Evolutionary conservation across 371 early-diverging fungal genomes (phyloP).

Genomic region (Circinella umbellata): DNA sequence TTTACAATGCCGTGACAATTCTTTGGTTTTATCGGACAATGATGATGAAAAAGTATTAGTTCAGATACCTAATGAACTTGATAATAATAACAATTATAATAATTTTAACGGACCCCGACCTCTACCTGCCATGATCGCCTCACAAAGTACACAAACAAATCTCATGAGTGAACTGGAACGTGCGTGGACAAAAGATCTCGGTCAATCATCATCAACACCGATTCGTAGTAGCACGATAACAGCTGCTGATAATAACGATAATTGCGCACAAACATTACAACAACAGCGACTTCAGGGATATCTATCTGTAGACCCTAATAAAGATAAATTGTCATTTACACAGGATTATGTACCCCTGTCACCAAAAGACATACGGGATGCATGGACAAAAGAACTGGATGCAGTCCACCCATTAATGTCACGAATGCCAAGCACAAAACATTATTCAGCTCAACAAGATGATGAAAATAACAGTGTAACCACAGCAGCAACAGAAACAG

Average conservation of each 20-base stretch:
- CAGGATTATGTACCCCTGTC: not conserved
- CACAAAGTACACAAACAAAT: slow-evolving; percentile 7
- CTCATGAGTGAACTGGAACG: slow-evolving; percentile 12
- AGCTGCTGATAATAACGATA: not conserved
- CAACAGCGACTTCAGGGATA: not conserved
- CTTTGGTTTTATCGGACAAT: not conserved
- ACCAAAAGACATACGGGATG: not conserved
- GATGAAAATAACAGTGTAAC: not conserved
- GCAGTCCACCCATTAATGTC: slow-evolving; percentile 7
- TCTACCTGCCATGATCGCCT: not conserved
- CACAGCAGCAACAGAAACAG: not conserved
- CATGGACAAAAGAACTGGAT: slow-evolving; percentile 5
- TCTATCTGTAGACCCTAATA: not conserved
- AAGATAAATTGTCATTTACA: not conserved
- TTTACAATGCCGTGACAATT: not conserved
- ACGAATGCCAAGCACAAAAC: slow-evolving; percentile 1
- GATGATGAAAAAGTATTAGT: slow-evolving; percentile 3
- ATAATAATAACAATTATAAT: not conserved
- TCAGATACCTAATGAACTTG: not conserved
- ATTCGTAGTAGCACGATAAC: not conserved
- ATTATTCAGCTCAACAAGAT: not conserved
- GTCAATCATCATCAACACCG: not conserved
- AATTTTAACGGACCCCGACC: not conserved
- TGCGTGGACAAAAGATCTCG: slow-evolving; percentile 6
- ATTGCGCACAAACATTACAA: not conserved